These are phyloP conservation scores for Phaffia australis DNA, from an alignment of 768 basidiomycete genomes.

Conservation along the genomic window DNA sequence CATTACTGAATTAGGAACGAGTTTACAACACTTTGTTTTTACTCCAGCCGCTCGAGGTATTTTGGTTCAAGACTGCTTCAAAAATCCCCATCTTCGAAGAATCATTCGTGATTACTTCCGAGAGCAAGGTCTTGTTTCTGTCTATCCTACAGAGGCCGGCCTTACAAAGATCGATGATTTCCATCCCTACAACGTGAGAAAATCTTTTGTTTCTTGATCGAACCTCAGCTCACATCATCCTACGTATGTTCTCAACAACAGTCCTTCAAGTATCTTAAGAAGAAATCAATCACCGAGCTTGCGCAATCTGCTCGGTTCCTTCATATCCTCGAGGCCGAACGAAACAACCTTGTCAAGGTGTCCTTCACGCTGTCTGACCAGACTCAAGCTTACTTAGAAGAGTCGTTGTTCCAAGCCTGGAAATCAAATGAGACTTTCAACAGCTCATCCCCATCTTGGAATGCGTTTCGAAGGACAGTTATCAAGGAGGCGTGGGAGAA, in stretches of 20 bases:
- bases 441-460: conserved; percentile 82
- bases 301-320: conserved; percentile 67
- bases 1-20: too few species aligned
- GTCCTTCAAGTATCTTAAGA: conserved; percentile 88
- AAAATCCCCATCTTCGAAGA: conserved; percentile 76
- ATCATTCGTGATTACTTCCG: conserved; percentile 66
- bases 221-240: conserved; percentile 10
- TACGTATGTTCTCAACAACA: conserved; percentile 34
- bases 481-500: conserved; percentile 68
- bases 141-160: conserved; percentile 80
- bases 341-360: conserved; percentile 73
- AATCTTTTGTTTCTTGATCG: conserved; percentile 31
- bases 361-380: conserved; percentile 56
- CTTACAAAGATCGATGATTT: conserved; percentile 43
- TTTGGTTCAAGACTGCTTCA: conserved; percentile 77
- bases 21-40: background rate
- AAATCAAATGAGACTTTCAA: conserved; percentile 67
- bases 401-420: conserved; percentile 67
- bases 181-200: conserved; percentile 43
- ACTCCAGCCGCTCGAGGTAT: conserved; percentile 57
- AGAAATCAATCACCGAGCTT: conserved; percentile 65
- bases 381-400: conserved; percentile 57
- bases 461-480: conserved; percentile 66
- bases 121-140: conserved; percentile 60
- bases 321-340: conserved; percentile 79